Evolutionary conservation across 2,329 filamentous ascomycete species (phyloP).

Genomic region (Phyllosticta citribraziliensis): DNA sequence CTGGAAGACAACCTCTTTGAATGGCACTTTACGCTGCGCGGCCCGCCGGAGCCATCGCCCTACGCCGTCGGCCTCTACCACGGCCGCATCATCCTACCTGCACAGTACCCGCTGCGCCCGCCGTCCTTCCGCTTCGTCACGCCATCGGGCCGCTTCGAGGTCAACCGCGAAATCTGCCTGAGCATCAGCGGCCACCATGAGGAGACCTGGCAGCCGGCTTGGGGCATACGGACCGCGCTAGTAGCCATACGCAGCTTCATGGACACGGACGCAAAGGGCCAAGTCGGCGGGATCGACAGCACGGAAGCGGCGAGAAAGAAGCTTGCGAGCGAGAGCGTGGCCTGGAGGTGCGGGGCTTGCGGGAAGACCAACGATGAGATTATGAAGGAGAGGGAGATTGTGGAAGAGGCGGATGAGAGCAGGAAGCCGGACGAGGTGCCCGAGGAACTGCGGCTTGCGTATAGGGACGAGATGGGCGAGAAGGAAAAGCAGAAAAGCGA

Average conservation of each 20-base stretch:
- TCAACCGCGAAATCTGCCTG: constrained; percentile 93
- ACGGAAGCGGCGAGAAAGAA: constrained; percentile 46
- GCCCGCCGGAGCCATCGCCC: constrained; percentile 66
- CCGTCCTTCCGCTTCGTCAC: constrained; percentile 95
- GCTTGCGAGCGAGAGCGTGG: constrained; percentile 57
- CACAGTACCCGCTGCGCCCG: constrained; percentile 82
- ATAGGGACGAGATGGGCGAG: constrained; percentile 59
- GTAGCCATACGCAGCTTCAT: constrained; percentile 76
- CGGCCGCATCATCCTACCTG: constrained; percentile 83
- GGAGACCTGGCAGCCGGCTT: constrained; percentile 97
- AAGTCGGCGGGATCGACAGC: constrained; percentile 75
- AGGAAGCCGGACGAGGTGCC: constrained; percentile 39
- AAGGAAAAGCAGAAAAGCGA: constrained; percentile 17
- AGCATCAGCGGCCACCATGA: constrained; percentile 92
- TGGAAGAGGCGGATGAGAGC: constrained; percentile 31
- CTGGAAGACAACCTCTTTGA: constrained; percentile 88
- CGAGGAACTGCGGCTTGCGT: constrained; percentile 54
- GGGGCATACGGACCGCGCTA: constrained; percentile 87
- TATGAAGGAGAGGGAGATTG: constrained; percentile 57
- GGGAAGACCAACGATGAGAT: constrained; percentile 63
- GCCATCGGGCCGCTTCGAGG: constrained; percentile 84
- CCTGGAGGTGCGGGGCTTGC: constrained; percentile 63
- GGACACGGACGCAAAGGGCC: constrained; percentile 79
- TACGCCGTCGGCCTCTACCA: constrained; percentile 85
- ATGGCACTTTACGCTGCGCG: constrained; percentile 97